Conservation (phyloP, 1,284 basidiomycete species). For the Ganoderma leucocontextum region DNA sequence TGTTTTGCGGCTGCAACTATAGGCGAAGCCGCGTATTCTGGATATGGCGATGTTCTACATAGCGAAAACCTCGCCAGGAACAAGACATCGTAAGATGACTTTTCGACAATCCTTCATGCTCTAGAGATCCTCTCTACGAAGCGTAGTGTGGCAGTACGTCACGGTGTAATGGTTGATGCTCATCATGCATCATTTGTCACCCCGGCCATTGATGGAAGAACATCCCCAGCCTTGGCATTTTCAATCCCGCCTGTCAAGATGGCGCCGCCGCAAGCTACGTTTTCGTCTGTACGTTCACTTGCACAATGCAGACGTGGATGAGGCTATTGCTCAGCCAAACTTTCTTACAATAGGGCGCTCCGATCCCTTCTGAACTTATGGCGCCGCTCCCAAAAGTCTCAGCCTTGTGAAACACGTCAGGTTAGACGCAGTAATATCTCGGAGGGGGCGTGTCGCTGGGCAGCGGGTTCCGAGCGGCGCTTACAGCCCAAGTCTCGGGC, state of each 20-base stretch:
- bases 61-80: not conserved
- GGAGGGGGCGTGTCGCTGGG: not conserved
- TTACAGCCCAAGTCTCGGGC: not conserved
- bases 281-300: not conserved
- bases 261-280: not conserved
- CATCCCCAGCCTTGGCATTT: not conserved
- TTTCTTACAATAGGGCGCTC: constrained; percentile 10
- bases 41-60: not conserved
- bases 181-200: constrained; percentile 5
- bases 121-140: constrained; percentile 12
- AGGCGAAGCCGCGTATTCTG: not conserved
- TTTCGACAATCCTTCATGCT: constrained; percentile 25
- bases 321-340: not conserved
- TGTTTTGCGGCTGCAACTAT: not conserved
- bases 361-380: constrained; percentile 3
- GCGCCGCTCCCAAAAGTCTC: not conserved
- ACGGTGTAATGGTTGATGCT: too few species aligned
- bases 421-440: constrained; percentile 1
- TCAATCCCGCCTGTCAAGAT: not conserved
- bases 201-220: not conserved
- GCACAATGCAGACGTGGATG: not conserved
- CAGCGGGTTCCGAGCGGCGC: not conserved
- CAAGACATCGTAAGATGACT: constrained; percentile 6
- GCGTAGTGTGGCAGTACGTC: constrained; percentile 14
- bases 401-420: constrained; percentile 9